phyloP scores from a whole-genome alignment of 176 grass and related monocot genomes.

The Puya raimondii region DNA sequence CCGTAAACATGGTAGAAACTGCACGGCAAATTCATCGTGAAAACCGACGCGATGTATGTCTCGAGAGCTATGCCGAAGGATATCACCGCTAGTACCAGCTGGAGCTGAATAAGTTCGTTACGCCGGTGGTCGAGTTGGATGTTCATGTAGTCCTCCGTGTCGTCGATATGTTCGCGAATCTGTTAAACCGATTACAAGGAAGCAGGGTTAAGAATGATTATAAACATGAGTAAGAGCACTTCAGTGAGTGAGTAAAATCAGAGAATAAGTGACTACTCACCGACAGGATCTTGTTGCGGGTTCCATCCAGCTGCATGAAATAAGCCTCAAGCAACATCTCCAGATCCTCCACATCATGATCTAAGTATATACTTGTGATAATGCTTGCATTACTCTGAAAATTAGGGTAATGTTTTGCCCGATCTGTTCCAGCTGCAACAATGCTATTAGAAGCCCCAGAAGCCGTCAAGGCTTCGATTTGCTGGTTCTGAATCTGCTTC shows the following conservation, averaged over 20 bases:
- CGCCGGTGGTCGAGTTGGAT: conserved; percentile 86
- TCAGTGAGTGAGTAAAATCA: neutral
- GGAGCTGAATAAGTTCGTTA: conserved; percentile 90
- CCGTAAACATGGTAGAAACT: conserved; percentile 30
- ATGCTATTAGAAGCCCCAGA: conserved; percentile 74
- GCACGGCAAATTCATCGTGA: conserved; percentile 69
- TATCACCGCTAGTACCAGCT: conserved; percentile 69
- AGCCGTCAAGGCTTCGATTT: conserved; percentile 66
- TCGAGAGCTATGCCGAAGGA: conserved; percentile 69
- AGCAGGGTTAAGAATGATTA: too few relatives aligned
- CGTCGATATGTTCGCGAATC: conserved; percentile 91
- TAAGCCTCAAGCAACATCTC: conserved; percentile 99
- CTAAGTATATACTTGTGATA: conserved; percentile 69
- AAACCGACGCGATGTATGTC: conserved; percentile 63
- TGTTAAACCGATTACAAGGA: conserved; percentile 12
- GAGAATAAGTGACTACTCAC: conserved; percentile 38
- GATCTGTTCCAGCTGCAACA: conserved; percentile 36
- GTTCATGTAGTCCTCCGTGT: conserved; percentile 92
- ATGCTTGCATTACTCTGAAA: conserved; percentile 57
- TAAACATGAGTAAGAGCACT: too few relatives aligned
- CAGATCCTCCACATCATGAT: conserved; percentile 91
- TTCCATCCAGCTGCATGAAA: conserved; percentile 99
- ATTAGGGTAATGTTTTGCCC: conserved; percentile 48
- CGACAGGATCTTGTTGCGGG: conserved; percentile 90
- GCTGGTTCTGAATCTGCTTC: conserved; percentile 88